Evolutionary conservation across 768 basidiomycete genomes (phyloP), one percentile per base, ranked within the genome.

Genomic region (Inosperma sp.): DNA sequence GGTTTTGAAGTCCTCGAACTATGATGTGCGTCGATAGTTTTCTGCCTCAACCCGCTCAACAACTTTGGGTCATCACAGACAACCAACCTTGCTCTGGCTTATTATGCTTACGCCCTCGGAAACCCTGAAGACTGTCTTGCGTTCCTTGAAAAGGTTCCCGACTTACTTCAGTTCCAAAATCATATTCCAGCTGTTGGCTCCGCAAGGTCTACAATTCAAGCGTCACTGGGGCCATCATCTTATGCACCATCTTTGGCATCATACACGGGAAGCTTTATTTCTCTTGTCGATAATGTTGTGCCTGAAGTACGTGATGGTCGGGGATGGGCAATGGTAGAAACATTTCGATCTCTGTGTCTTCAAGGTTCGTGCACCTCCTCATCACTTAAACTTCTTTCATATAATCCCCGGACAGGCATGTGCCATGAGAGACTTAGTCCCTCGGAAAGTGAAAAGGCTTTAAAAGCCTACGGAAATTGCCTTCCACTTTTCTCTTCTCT

Each of bases 31-130:
- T 79, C 39, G 34, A 14, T 58, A 30, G 19, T 34, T 41, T 23
- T 48, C 34, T 19, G 25, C 29, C 3, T 23, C 39, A 22, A 22
- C 13, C 37, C 54, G 17, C 43, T 19, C 31, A 48, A 56, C 52
- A 48, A 58, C 53, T 31, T 56, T 52, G 34, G 41, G 27, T 42
- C 9, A 5, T 46, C 42, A 23, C 57, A 93, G 89, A 82, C 83
- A 9, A 72, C 88, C 13, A 71, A 77, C 55, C 74, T 89, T 51
- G 76, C 80, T 0, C 70, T 89, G 42, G 89, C 88, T 2, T 91
- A 90, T 65, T 86, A 87, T 60, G 82, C 84, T 3, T 91, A 88
- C 65, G 88, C 91, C 0, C 65, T 91, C 6, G 81, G 83, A 22
- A 73, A 78, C 21, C 83, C 83, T 14, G 65, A 72, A 2, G 78